A percentile compares a stretch with the other conserved stretches of the same genome.
Evolutionary conservation across 192 early-diverging fungal species (phyloP).

Genomic region (Borealophlyctis nickersoniae): DNA sequence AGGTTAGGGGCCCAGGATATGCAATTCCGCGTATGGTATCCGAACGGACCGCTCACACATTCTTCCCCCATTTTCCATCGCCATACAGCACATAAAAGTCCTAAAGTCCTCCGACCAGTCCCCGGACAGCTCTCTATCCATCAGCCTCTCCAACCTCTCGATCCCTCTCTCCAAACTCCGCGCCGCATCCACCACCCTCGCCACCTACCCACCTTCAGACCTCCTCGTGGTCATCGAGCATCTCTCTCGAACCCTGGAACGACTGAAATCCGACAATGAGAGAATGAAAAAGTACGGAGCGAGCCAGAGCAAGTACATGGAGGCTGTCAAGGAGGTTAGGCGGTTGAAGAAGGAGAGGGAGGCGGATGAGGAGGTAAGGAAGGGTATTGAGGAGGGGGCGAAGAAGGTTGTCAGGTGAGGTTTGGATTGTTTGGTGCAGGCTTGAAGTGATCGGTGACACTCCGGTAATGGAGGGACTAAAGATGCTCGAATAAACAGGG

Average conservation of each 20-base stretch:
- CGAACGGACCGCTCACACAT: not conserved
- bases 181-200: slow-evolving; percentile 19
- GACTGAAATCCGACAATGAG: slow-evolving; percentile 32
- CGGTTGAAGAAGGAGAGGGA: slow-evolving; percentile 29
- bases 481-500: no score
- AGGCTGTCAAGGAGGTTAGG: slow-evolving; percentile 36
- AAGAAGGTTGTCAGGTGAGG: slow-evolving; percentile 18
- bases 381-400: slow-evolving; percentile 7
- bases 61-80: no score
- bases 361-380: slow-evolving; percentile 17
- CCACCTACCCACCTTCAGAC: slow-evolving; percentile 30
- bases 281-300: slow-evolving; percentile 19
- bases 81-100: no score
- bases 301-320: slow-evolving; percentile 33
- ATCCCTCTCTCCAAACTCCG: slow-evolving; percentile 27
- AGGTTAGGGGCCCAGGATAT: slow-evolving; percentile 23
- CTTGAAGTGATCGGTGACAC: not conserved
- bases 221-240: slow-evolving; percentile 30
- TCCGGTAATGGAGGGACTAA: not conserved
- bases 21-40: no score
- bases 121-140: no score
- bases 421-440: no score
- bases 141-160: no score
- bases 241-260: slow-evolving; percentile 25
- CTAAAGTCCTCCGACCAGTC: no score